Base-by-base conservation (phyloP, 257 asterid species). In the Ilex aquifolium region DNA sequence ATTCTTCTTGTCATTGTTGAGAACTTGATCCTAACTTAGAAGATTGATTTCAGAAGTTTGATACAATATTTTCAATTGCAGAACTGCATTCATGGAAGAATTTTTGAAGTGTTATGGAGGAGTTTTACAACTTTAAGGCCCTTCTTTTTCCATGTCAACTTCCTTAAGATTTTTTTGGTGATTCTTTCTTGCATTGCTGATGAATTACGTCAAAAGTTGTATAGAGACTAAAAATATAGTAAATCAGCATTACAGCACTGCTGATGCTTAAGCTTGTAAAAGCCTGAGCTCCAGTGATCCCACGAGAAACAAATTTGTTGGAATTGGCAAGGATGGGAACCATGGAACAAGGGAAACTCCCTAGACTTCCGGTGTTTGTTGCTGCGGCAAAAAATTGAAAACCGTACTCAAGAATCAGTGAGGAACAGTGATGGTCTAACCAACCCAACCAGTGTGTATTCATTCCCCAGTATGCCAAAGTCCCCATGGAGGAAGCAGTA, bases 291-390 rank as follows among this genome's bases (percentile, higher is more conserved):
- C 82, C 69, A 84, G 68, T 17, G 85, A 84, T 30, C 91, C 91
- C 88, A 81, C 75, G 62, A 84, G 86, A 69, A 84, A 84, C 81
- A 81, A 44, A 39, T 84, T 84, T 7, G 79, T 73, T 9, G 81
- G 86, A 49, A 81, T 82, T 7, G 91, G 81, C 66, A 75, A 36
- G 10, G 91, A 84, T 5, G 91, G 91, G 31, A 79, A 32, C 91
- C 91, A 81, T 27, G 91, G 91, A 29, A 84, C 85, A 42, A 81
- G 65, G 42, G 91, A 86, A 7, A 81, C 91, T 16, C 91, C 91
- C 91, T 84, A 84, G 2, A 77, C 79, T 58, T 67, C 65, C 10
- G 91, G 78, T 32, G 31, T 65, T 39, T 79, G 69, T 32, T 79
- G 78, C 58, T 81, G 85, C 13, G 81, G 86, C 78, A 81, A 59